These are phyloP conservation scores for Populus pruinosa DNA, from an alignment of 345 rosid species.

Conservation along the genomic window DNA sequence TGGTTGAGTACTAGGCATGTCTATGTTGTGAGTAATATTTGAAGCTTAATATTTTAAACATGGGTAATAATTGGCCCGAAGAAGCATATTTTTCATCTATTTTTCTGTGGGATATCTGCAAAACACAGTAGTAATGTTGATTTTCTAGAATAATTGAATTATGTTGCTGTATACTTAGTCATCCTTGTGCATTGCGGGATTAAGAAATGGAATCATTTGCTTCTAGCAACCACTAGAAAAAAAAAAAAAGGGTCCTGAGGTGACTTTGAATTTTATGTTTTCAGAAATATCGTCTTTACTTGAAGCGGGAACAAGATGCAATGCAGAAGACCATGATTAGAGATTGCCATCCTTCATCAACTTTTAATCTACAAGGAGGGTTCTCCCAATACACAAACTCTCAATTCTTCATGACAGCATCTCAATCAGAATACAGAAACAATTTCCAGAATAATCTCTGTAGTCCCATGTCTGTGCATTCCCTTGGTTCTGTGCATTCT, in stretches of 20 bases:
- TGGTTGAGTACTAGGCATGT: neutral
- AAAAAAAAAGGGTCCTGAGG: neutral
- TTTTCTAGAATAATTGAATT: neutral
- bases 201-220: neutral
- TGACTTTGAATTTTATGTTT: neutral
- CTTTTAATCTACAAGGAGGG: constrained; percentile 12
- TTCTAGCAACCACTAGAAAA: neutral
- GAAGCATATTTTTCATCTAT: neutral
- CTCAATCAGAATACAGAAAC: constrained; percentile 11
- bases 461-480: constrained; percentile 4
- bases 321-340: constrained; percentile 4
- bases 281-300: constrained; percentile 40
- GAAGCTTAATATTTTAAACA: neutral
- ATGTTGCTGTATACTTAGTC: neutral
- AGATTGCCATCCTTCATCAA: constrained; percentile 9
- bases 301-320: constrained; percentile 28
- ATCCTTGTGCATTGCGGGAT: neutral
- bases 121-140: neutral
- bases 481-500: constrained; percentile 1
- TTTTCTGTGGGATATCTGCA: neutral
- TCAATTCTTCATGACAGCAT: neutral
- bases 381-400: neutral
- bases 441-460: constrained; percentile 6
- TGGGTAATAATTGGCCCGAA: neutral
- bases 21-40: neutral